Base-by-base conservation (phyloP, 345 rosid species). In the Jatropha curcas region DNA sequence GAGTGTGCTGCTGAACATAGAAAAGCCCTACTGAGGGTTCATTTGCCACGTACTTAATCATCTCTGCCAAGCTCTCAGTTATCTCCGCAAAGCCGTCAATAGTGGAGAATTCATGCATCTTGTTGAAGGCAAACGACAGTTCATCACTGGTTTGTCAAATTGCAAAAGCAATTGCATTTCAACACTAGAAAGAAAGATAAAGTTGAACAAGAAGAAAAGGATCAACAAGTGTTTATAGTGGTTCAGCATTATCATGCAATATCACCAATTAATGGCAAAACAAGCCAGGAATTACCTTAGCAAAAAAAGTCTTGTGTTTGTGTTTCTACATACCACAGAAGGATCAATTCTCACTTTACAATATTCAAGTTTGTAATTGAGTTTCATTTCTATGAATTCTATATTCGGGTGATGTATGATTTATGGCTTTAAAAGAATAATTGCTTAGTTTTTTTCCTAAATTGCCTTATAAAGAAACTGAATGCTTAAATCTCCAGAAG, bases 1-100 rank as follows among this genome's bases (percentile, higher is more conserved):
- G 92, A 7, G 86, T 76, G 60, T 96, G 99, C 75, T 93, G 92
- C 75, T 93, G 98, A 65, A 91, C 84, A 83, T 90, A 95, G 83
- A 83, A 88, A 70, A 93, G 97, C 43, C 98, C 98, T 13, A 90
- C 95, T 0, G 99, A 91, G 46, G 98, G 98, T 77, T 96, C 96
- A 60, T 96, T 96, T 17, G 93, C 96, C 65, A 91, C 82, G 61
- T 93, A 88, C 84, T 91, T 91, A 13, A 91, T 93, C 99, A 93
- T 92, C 85, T 93, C 98, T 2, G 91, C 91, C 78, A 90, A 71
- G 84, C 88, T 77, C 80, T 92, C 96, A 73, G 80, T 89, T 86
- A 95, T 88, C 88, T 87, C 99, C 85, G 82, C 86, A 79, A 95
- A 95, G 72, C 98, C 98, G 80, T 95, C 98, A 69, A 75, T 86